phyloP scores from a whole-genome alignment of 2,329 filamentous ascomycete genomes.

The Biscogniauxia sp. region DNA sequence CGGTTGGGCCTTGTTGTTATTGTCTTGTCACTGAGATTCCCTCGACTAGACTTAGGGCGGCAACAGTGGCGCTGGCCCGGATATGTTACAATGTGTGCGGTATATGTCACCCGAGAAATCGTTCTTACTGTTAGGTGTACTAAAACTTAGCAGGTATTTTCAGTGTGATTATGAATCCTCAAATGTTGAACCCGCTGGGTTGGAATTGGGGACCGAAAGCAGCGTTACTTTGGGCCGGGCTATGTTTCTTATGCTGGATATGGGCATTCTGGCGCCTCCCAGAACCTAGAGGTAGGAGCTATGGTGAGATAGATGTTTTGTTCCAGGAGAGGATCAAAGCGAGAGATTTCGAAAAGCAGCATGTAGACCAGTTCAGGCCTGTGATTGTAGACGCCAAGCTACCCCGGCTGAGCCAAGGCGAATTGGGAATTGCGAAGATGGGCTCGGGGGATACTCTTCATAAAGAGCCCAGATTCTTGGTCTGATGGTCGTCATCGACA shows the following conservation, averaged over 20 bases:
- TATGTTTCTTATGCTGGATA: conserved; percentile 9
- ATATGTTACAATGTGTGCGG: conserved; percentile 15
- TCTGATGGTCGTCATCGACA: background rate
- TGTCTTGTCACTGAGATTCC: too few relatives aligned
- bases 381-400: background rate
- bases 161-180: conserved; percentile 9
- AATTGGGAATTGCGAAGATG: background rate
- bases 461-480: background rate
- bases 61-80: too few relatives aligned
- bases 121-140: too few relatives aligned
- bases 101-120: background rate
- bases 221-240: conserved; percentile 8
- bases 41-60: too few relatives aligned
- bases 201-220: conserved; percentile 9
- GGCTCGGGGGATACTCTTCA: background rate
- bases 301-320: conserved; percentile 10
- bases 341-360: conserved; percentile 7
- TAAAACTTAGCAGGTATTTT: conserved; percentile 7
- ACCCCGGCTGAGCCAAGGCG: background rate
- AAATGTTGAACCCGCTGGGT: conserved; percentile 9
- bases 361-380: conserved; percentile 6
- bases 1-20: too few relatives aligned
- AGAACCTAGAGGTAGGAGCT: conserved; percentile 11
- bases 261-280: conserved; percentile 14
- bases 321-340: conserved; percentile 11